These are phyloP conservation scores for Pilasporangium apinafurcum DNA, from an alignment of 352 stramenopile genomes.

Conservation along the genomic window DNA sequence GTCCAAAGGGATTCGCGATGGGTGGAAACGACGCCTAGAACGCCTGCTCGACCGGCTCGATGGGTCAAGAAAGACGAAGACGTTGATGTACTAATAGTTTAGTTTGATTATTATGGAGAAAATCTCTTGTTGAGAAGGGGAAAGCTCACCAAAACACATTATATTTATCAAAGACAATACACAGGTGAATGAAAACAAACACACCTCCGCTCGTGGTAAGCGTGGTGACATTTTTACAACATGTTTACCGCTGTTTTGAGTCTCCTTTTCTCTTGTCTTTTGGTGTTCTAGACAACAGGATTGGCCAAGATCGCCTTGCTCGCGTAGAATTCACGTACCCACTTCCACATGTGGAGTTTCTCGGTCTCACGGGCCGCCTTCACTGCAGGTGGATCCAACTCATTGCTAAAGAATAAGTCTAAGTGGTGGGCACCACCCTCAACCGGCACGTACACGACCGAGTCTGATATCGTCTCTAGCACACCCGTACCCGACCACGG, in stretches of 20 bases:
- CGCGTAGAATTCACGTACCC: constrained; percentile 58
- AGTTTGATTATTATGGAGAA: too few relatives aligned
- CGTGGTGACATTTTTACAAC: neutral
- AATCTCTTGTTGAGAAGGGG: too few relatives aligned
- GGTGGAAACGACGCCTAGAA: constrained; percentile 46
- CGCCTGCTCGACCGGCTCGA: constrained; percentile 58
- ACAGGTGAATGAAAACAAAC: neutral
- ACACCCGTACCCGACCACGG: constrained; percentile 90
- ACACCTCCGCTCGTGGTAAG: neutral
- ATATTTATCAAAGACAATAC: neutral
- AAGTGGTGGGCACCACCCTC: constrained; percentile 83
- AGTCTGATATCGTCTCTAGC: constrained; percentile 51
- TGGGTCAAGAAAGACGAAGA: constrained; percentile 3
- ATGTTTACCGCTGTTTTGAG: too few relatives aligned
- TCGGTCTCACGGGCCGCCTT: constrained; percentile 63
- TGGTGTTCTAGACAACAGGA: too few relatives aligned
- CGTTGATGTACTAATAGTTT: too few relatives aligned
- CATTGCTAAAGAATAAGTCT: constrained; percentile 89
- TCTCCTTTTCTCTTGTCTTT: neutral
- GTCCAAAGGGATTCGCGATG: constrained; percentile 21
- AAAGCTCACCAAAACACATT: too few relatives aligned
- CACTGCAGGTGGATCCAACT: constrained; percentile 75
- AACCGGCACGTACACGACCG: constrained; percentile 63
- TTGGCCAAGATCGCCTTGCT: constrained; percentile 9
- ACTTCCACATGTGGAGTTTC: constrained; percentile 75